Evolutionary conservation across 257 asterid genomes (phyloP).

Genomic region (Ligustrum vulgare): DNA sequence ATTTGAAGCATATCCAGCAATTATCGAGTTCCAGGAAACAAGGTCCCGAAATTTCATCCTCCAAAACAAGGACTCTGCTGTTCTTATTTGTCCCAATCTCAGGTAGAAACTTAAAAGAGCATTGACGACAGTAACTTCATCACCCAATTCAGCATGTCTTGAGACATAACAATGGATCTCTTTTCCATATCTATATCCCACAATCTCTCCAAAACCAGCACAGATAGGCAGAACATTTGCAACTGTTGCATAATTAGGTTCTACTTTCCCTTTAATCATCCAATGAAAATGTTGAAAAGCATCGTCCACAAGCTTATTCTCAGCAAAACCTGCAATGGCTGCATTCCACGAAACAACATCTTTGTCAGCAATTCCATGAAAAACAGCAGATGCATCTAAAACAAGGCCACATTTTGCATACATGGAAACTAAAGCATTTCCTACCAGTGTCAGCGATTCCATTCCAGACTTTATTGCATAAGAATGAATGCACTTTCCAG

Average conservation of each 20-base stretch:
- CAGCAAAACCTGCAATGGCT: slow-evolving; percentile 66
- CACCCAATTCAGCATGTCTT: slow-evolving; percentile 49
- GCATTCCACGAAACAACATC: slow-evolving; percentile 88
- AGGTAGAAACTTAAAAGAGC: slow-evolving; percentile 72
- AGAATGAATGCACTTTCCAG: slow-evolving; percentile 59
- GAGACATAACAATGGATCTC: slow-evolving; percentile 66
- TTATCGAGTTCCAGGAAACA: slow-evolving; percentile 79
- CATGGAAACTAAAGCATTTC: slow-evolving; percentile 77
- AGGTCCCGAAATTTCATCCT: slow-evolving; percentile 53
- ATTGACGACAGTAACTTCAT: slow-evolving; percentile 49
- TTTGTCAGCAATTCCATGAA: slow-evolving; percentile 56
- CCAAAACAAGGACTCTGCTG: slow-evolving; percentile 53
- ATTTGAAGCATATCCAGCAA: slow-evolving; percentile 66
- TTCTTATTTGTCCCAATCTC: slow-evolving; percentile 47
- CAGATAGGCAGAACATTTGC: slow-evolving; percentile 59
- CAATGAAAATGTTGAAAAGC: slow-evolving; percentile 51
- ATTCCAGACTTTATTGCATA: slow-evolving; percentile 62
- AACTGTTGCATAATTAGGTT: slow-evolving; percentile 75
- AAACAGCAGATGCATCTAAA: slow-evolving; percentile 54
- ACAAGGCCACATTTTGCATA: slow-evolving; percentile 67
- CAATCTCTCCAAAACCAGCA: slow-evolving; percentile 40
- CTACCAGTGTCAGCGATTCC: slow-evolving; percentile 69
- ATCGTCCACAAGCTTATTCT: slow-evolving; percentile 48
- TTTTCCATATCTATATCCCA: slow-evolving; percentile 43
- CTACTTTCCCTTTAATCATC: slow-evolving; percentile 47